These are phyloP conservation scores for Tetrapisispora namnaoensis DNA, from an alignment of 805 yeast species.

Conservation along the genomic window DNA sequence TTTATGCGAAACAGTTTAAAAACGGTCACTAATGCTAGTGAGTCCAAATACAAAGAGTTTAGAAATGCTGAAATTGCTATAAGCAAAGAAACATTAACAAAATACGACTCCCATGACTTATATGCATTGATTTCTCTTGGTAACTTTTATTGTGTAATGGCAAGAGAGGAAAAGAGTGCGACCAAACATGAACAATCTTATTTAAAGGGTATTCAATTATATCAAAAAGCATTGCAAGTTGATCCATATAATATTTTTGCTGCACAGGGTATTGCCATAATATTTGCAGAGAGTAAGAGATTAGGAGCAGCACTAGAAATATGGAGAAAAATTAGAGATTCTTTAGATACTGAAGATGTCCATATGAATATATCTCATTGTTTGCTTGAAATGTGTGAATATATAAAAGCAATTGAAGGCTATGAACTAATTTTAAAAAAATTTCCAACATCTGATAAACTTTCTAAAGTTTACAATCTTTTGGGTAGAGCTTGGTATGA, in stretches of 20 bases:
- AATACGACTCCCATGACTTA: constrained; percentile 76
- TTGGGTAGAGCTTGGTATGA: constrained; percentile 85
- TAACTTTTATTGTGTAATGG: constrained; percentile 73
- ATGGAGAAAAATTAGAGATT: constrained; percentile 80
- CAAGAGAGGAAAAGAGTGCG: constrained; percentile 55
- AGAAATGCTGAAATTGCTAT: constrained; percentile 61
- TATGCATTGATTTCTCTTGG: constrained; percentile 88
- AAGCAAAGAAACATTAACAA: constrained; percentile 75
- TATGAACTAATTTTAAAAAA: constrained; percentile 72
- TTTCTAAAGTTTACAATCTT: constrained; percentile 55
- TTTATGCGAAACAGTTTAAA: constrained; percentile 39
- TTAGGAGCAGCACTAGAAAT: constrained; percentile 71
- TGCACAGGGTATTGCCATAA: constrained; percentile 94
- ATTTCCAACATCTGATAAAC: constrained; percentile 49
- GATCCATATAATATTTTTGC: constrained; percentile 88
- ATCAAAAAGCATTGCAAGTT: constrained; percentile 73
- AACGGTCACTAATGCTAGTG: neutral
- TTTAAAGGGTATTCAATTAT: constrained; percentile 84
- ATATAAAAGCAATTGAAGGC: constrained; percentile 74
- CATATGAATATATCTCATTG: constrained; percentile 86
- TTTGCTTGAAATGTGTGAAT: constrained; percentile 71
- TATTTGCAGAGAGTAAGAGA: constrained; percentile 77
- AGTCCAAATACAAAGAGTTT: constrained; percentile 34
- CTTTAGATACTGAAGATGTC: constrained; percentile 73
- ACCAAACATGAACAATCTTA: constrained; percentile 58